These are phyloP conservation scores for Coemansia sp. DNA, from an alignment of 192 early-diverging fungal species.

Conservation along the genomic window DNA sequence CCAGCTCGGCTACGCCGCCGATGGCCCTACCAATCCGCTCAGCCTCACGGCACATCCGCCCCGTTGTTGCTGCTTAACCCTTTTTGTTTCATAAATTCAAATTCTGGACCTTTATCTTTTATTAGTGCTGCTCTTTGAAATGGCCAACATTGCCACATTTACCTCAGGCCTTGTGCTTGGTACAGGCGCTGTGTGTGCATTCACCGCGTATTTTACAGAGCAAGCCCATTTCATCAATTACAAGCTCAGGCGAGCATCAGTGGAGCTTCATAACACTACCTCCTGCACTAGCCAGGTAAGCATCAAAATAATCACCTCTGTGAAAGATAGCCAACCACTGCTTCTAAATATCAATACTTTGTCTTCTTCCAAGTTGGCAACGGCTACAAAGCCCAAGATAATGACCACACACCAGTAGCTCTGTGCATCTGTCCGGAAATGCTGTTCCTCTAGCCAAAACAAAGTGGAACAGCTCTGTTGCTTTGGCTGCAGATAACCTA, in stretches of 20 bases:
- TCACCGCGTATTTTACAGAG: constrained; percentile 35
- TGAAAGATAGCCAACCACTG: not conserved
- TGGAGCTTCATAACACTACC: constrained; percentile 19
- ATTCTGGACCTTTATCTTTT: constrained; percentile 3
- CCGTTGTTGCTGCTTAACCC: not conserved
- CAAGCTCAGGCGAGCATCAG: constrained; percentile 32
- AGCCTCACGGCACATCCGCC: constrained; percentile 10
- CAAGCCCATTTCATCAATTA: constrained; percentile 31
- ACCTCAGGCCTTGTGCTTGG: constrained; percentile 48
- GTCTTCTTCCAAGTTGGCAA: constrained; percentile 17
- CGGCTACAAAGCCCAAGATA: constrained; percentile 16
- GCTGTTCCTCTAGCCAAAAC: constrained; percentile 45
- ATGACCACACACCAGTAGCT: constrained; percentile 29
- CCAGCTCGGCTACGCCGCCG: constrained; percentile 14
- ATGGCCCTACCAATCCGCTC: constrained; percentile 26
- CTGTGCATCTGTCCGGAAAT: constrained; percentile 24
- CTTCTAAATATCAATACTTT: not conserved
- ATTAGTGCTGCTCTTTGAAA: not conserved
- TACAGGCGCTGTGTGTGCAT: constrained; percentile 40
- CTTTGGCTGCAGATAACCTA: constrained; percentile 11
- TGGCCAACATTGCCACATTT: constrained; percentile 50
- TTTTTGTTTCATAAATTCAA: not conserved
- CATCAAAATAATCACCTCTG: not conserved
- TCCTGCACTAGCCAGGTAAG: constrained; percentile 21
- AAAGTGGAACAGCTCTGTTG: constrained; percentile 35